These are phyloP conservation scores for Starmerella bombi DNA, from an alignment of 805 yeast genomes.

Conservation along the genomic window DNA sequence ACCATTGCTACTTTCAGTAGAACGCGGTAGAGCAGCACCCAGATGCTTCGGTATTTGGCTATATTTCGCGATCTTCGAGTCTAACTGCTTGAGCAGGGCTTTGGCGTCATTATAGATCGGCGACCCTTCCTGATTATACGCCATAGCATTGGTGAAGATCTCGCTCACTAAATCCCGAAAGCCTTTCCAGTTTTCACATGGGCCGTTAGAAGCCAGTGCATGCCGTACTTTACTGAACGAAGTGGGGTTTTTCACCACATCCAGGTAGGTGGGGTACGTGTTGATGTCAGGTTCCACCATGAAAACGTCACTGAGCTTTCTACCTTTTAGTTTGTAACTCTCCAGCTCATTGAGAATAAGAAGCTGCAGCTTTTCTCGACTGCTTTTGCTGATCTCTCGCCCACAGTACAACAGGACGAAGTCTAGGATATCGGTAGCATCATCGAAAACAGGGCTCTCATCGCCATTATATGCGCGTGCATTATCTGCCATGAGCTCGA, in stretches of 20 bases:
- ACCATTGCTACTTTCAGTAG: background rate
- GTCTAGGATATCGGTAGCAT: slow-evolving; percentile 44
- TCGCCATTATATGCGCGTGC: slow-evolving; percentile 63
- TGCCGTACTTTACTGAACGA: slow-evolving; percentile 48
- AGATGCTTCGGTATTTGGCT: slow-evolving; percentile 15
- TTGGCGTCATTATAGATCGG: slow-evolving; percentile 59
- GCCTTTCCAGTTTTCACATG: slow-evolving; percentile 42
- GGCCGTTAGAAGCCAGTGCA: slow-evolving; percentile 37
- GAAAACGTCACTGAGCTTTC: slow-evolving; percentile 54
- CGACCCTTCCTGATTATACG: slow-evolving; percentile 62
- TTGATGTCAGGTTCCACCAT: slow-evolving; percentile 57
- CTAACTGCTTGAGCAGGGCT: slow-evolving; percentile 42
- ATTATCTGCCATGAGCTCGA: slow-evolving; percentile 53
- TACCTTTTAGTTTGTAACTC: slow-evolving; percentile 27
- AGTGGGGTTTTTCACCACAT: slow-evolving; percentile 58
- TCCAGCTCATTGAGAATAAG: slow-evolving; percentile 19
- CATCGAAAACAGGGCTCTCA: slow-evolving; percentile 49
- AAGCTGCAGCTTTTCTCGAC: slow-evolving; percentile 19
- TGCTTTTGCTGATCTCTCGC: slow-evolving; percentile 23
- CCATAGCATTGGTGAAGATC: slow-evolving; percentile 66
- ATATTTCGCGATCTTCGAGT: slow-evolving; percentile 20
- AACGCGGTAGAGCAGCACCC: slow-evolving; percentile 10
- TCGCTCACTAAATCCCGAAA: slow-evolving; percentile 47
- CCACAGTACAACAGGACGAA: slow-evolving; percentile 41
- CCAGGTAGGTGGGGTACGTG: slow-evolving; percentile 70